Evolutionary conservation across 108 stramenopile genomes (phyloP), one percentile per base, ranked within the genome.

Genomic region (Schizochytrium sp.): DNA sequence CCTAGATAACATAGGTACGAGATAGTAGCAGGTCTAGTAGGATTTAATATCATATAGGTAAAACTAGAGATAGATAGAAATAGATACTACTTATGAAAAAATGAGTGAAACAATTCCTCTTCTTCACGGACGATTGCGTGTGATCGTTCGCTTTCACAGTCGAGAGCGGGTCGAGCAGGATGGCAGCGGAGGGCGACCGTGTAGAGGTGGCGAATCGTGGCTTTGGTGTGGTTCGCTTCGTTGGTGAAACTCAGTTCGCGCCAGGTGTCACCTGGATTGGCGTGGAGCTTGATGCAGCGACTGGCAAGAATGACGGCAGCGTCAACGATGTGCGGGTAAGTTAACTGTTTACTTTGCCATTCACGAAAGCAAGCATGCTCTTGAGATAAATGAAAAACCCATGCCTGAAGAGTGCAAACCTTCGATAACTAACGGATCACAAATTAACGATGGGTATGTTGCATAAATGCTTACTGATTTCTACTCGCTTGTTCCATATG

Each of bases 271-370:
- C 42, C 38, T 91, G 90, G 90, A 38, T 91, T 10, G 90, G 90
- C 88, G 89, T 91, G 73, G 90, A 91, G 72, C 88, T 91, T 1
- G 89, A 91, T 15, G 87, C 13, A 4, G 28, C 88, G 50, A 46
- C 44, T 47, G 90, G 90, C 8, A 91, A 91, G 46, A 91, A 91
- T 72, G 69, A 91, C 47, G 90, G 90, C 17, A 72, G 57, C 47
- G 90, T 91, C 28, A 72, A 89, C 47, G 88, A 56, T 5, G 76
- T 83, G 28, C 40, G 64, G 64, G 64, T 69, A 69, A 38, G 64
- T 69, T 69, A 44, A 7, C 12, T 0, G 64, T 69, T 69, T 69
- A 7, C 12, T 0, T 7, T 7, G 19, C 19, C 0, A 69, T 7
- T 38, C 12, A 69, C 64, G 64, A 8, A 69, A 38, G 64, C 64